Conservation (phyloP, 148 eudicot species). For the Spergularia bocconei region DNA sequence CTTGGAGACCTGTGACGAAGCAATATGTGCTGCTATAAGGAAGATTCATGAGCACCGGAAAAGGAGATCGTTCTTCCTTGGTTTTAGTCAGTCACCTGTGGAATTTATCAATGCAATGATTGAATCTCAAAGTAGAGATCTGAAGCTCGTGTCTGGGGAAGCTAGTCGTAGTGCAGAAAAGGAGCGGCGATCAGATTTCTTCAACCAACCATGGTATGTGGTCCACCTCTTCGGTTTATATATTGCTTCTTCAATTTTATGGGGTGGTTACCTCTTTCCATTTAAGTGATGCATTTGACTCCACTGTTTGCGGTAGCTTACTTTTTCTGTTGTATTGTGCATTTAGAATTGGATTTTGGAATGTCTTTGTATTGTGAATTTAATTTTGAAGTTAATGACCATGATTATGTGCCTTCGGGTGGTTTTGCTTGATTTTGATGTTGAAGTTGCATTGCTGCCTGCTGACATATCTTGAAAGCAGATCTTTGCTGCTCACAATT, state of each 20-base stretch:
- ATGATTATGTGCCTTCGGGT: no score
- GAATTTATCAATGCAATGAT: conserved; percentile 80
- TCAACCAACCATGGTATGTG: conserved; percentile 85
- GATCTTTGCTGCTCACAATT: no score
- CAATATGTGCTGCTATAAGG: conserved; percentile 73
- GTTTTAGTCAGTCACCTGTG: conserved; percentile 91
- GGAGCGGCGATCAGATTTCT: conserved; percentile 85
- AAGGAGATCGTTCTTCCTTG: conserved; percentile 86
- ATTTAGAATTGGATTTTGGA: neutral
- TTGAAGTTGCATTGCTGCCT: no score
- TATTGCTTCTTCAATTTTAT: neutral
- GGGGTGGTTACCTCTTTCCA: neutral
- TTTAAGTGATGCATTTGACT: neutral
- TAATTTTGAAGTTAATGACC: no score
- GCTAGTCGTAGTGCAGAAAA: conserved; percentile 69
- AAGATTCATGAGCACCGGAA: conserved; percentile 87
- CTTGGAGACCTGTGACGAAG: conserved; percentile 80
- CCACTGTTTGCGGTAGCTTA: no score
- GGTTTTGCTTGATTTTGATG: no score
- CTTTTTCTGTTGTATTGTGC: no score
- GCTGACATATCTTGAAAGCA: no score
- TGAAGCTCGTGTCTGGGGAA: conserved; percentile 79
- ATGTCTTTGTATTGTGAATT: neutral
- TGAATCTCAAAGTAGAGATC: conserved; percentile 86
- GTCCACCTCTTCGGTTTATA: neutral